Evolutionary conservation across 495 filamentous ascomycete species (phyloP).

Genomic region (Podospora conica): DNA sequence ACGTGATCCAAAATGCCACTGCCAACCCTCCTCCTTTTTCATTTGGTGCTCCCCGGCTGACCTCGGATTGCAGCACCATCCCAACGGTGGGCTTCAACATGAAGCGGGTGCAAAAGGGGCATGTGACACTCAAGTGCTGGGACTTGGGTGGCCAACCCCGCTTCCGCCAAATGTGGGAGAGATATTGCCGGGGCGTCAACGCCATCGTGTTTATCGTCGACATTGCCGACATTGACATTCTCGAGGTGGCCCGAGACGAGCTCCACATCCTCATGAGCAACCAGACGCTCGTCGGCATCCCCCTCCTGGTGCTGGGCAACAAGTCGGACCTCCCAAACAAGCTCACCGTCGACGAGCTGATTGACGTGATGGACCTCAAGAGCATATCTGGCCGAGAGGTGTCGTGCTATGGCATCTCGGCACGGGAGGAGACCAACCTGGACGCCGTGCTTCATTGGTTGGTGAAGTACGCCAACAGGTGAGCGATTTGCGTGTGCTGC

Average conservation of each 20-base stretch:
- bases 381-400: constrained; percentile 87
- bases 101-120: constrained; percentile 95
- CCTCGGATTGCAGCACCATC: constrained; percentile 67
- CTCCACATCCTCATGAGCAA: constrained; percentile 85
- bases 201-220: constrained; percentile 95
- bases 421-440: constrained; percentile 96
- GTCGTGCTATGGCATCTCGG: constrained; percentile 97
- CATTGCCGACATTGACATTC: constrained; percentile 69
- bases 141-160: constrained; percentile 95
- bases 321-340: constrained; percentile 89
- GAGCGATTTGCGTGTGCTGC: constrained; percentile 11
- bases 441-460: constrained; percentile 97
- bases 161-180: constrained; percentile 98
- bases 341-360: constrained; percentile 87
- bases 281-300: constrained; percentile 79
- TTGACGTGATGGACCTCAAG: constrained; percentile 87
- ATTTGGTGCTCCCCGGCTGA: constrained; percentile 33
- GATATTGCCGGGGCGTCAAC: constrained; percentile 95
- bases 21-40: constrained; percentile 8
- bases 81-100: constrained; percentile 99
- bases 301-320: constrained; percentile 93
- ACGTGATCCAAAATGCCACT: constrained; percentile 7
- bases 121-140: constrained; percentile 99
- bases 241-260: constrained; percentile 87
- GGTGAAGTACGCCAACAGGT: constrained; percentile 73